Evolutionary conservation across 2,329 filamentous ascomycete species (phyloP).

Genomic region (Calonectria honghensis): DNA sequence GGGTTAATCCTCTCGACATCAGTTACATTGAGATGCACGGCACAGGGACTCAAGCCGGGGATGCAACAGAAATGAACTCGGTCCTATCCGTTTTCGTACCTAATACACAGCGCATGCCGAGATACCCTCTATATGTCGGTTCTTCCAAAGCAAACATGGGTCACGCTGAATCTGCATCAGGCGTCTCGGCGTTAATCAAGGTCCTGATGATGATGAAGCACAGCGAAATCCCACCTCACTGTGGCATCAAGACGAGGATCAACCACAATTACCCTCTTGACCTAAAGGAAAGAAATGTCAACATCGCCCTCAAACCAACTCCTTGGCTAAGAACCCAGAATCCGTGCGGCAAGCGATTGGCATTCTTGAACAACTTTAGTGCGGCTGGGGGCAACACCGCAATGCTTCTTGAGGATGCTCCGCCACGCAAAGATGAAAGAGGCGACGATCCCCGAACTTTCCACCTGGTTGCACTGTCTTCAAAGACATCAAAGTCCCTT

Average conservation of each 20-base stretch:
- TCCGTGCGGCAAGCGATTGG: slow-evolving; percentile 65
- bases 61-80: slow-evolving; percentile 87
- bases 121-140: slow-evolving; percentile 75
- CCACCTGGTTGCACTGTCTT: slow-evolving; percentile 77
- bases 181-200: slow-evolving; percentile 78
- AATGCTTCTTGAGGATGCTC: slow-evolving; percentile 78
- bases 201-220: slow-evolving; percentile 79
- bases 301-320: slow-evolving; percentile 73
- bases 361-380: slow-evolving; percentile 81
- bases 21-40: slow-evolving; percentile 94
- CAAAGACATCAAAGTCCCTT: slow-evolving; percentile 73
- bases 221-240: slow-evolving; percentile 78
- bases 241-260: slow-evolving; percentile 79
- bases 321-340: slow-evolving; percentile 68
- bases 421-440: slow-evolving; percentile 67
- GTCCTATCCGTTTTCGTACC: slow-evolving; percentile 76
- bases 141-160: slow-evolving; percentile 79
- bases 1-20: slow-evolving; percentile 84
- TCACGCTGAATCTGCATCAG: slow-evolving; percentile 77
- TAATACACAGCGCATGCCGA: slow-evolving; percentile 64
- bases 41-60: slow-evolving; percentile 90
- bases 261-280: slow-evolving; percentile 77
- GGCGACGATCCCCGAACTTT: slow-evolving; percentile 70
- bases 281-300: slow-evolving; percentile 73
- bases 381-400: slow-evolving; percentile 84